Evolutionary conservation across 371 early-diverging fungal species (phyloP), one percentile per base, ranked within the genome.

Genomic region (Sporodiniella umbellata): DNA sequence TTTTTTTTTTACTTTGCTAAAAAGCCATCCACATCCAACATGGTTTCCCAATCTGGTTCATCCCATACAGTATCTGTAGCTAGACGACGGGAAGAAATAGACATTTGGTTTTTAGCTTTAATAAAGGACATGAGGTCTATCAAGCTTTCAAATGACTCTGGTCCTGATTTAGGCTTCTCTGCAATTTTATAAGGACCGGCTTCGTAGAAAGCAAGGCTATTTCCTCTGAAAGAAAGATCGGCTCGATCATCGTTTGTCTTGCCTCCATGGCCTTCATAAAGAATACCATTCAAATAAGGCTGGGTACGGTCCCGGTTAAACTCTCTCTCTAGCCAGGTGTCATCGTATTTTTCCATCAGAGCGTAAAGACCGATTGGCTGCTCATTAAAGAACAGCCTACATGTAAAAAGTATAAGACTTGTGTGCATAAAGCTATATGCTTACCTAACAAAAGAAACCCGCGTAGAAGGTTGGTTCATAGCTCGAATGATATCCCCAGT

Each of bases 341-440:
- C 45, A n/a, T 67, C 65, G 14, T 64, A 62, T 40, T 64, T 64
- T 42, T 71, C 72, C 14, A 44, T 48, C n/a, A 71, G 28, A 7
- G 62, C 22, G 31, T 51, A 71, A 4, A 71, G 19, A 6, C 72
- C 72, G 22, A 65, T 42, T 8, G 65, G 51, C 39, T 49, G 42
- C 30, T 64, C 43, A 28, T 71, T 67, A 6, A 71, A 45, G 21
- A 58, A 60, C 2, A 71, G 39, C 44, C 70, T 70, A 45, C 26
- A 43, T 10, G 26, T 40, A 25, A 8, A 31, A 23, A 15, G 19
- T 3, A 15, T 19, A 10, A 6, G 22, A 33, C 10, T 25, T 12
- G 12, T 46, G 12, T 1, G 17, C 8, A 30, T 2, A 21, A 17
- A 37, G 24, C 17, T 45, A 17, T 33, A 22, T 17, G 10, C 15